Percentiles rank a stretch among this genome's conserved stretches.
These are phyloP conservation scores for Boletus edulis DNA, from an alignment of 768 basidiomycete genomes.

Conservation along the genomic window DNA sequence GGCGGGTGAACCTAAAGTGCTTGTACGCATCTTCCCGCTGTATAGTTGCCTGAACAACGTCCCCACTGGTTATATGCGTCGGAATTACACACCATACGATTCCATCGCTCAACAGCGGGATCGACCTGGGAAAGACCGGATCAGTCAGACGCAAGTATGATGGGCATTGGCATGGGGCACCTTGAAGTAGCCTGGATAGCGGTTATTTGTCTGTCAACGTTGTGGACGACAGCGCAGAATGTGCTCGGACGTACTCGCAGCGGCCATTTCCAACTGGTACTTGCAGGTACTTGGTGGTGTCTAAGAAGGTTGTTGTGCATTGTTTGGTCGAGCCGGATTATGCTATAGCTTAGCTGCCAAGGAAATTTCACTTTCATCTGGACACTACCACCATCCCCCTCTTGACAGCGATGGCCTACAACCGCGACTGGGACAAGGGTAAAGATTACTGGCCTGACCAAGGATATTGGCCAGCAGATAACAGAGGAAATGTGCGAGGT, in stretches of 20 bases:
- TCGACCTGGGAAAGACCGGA: conserved; percentile 34
- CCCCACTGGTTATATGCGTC: background rate
- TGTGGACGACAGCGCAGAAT: background rate
- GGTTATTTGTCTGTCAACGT: conserved; percentile 18
- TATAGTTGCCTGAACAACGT: background rate
- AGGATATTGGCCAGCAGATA: conserved; percentile 39
- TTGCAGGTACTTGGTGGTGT: conserved; percentile 11
- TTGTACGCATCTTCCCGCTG: conserved; percentile 86
- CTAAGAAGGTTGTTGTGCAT: conserved; percentile 27
- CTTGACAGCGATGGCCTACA: conserved; percentile 56
- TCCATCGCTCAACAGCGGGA: conserved; percentile 64
- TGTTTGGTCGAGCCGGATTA: conserved; percentile 25
- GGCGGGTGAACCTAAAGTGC: conserved; percentile 76
- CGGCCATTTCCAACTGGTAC: conserved; percentile 48
- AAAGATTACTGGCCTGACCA: conserved; percentile 58
- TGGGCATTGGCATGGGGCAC: conserved; percentile 30
- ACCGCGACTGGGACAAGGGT: conserved; percentile 86
- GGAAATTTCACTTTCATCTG: conserved; percentile 20
- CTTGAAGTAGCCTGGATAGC: conserved; percentile 52
- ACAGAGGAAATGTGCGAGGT: conserved; percentile 42
- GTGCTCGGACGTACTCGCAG: conserved; percentile 48
- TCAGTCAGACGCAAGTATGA: background rate
- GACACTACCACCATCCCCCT: conserved; percentile 14
- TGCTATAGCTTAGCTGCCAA: background rate
- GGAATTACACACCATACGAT: conserved; percentile 47